A percentile compares a stretch with the other conserved stretches of the same genome.
Evolutionary conservation across 2,329 filamentous ascomycete species (phyloP).

Genomic region (Thermoascus crustaceus): DNA sequence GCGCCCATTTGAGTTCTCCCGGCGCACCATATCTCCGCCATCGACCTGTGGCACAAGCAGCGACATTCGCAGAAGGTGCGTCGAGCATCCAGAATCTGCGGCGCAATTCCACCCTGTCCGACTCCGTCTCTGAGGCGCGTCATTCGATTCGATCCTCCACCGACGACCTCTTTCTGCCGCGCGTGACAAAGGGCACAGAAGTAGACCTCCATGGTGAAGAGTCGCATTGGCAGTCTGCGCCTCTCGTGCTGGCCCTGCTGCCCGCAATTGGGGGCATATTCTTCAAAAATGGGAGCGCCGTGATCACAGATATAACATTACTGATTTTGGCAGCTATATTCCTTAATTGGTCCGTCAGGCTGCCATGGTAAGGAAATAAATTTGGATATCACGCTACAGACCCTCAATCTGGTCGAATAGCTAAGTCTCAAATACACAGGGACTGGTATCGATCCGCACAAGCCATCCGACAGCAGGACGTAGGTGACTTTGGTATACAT

Average conservation of each 20-base stretch:
- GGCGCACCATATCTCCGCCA: slow-evolving; percentile 24
- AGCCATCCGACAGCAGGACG: slow-evolving; percentile 45
- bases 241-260: slow-evolving; percentile 72
- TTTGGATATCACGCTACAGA: no score
- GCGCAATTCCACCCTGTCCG: slow-evolving; percentile 70
- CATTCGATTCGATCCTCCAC: slow-evolving; percentile 57
- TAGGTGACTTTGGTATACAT: slow-evolving; percentile 13
- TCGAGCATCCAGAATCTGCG: slow-evolving; percentile 40
- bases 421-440: slow-evolving; percentile 35
- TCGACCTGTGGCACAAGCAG: slow-evolving; percentile 26
- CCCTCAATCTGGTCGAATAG: slow-evolving; percentile 2
- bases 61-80: slow-evolving; percentile 28
- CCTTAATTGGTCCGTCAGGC: slow-evolving; percentile 81
- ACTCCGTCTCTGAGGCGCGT: slow-evolving; percentile 61
- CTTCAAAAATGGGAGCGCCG: slow-evolving; percentile 72
- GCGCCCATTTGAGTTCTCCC: slow-evolving; percentile 10
- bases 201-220: slow-evolving; percentile 42
- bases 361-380: slow-evolving; percentile 65
- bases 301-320: slow-evolving; percentile 79
- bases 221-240: slow-evolving; percentile 69
- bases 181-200: slow-evolving; percentile 30
- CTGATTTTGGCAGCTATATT: slow-evolving; percentile 74
- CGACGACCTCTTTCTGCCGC: slow-evolving; percentile 59
- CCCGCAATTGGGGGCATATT: slow-evolving; percentile 78
- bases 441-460: slow-evolving; percentile 69